A percentile compares a stretch with the other conserved stretches of the same genome.
phyloP scores from a whole-genome alignment of 1,284 basidiomycete species.

The Boletus chippewaensis region DNA sequence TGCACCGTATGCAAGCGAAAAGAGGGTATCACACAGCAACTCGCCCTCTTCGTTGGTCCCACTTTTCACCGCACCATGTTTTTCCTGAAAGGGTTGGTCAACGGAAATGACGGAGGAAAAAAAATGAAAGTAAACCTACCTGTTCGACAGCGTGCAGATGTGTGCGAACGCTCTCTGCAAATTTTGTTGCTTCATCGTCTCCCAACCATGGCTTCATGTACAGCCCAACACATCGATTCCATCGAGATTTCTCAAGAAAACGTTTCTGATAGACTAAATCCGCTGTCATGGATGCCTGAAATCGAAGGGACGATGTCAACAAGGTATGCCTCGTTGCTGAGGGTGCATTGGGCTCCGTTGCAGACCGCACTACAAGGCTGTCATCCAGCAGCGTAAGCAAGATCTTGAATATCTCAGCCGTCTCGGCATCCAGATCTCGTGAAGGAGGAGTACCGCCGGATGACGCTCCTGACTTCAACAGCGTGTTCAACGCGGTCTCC shows the following conservation, averaged over 20 bases:
- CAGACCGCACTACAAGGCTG: conserved; percentile 41
- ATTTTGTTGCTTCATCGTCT: conserved; percentile 40
- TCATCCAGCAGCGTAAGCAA: conserved; percentile 59
- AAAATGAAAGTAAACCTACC: conserved; percentile 31
- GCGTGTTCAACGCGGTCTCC: conserved; percentile 69
- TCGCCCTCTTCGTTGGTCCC: conserved; percentile 72
- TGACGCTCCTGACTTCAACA: conserved; percentile 78
- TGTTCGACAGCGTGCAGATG: conserved; percentile 77
- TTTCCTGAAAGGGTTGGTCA: conserved; percentile 40
- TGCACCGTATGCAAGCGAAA: conserved; percentile 96
- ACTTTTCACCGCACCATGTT: conserved; percentile 38
- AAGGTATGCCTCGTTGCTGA: conserved; percentile 43
- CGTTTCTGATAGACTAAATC: conserved; percentile 69
- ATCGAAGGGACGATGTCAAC: conserved; percentile 53
- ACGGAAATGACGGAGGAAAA: conserved; percentile 5
- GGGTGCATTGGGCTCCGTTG: conserved; percentile 40
- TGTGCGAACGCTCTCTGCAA: conserved; percentile 60
- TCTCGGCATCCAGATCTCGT: conserved; percentile 62
- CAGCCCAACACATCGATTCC: conserved; percentile 69
- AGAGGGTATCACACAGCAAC: conserved; percentile 86
- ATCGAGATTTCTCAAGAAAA: conserved; percentile 58
- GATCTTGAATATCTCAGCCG: conserved; percentile 46
- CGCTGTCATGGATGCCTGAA: conserved; percentile 67
- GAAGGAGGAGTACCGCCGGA: conserved; percentile 56
- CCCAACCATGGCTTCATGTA: conserved; percentile 70